Base-by-base conservation (phyloP, 345 rosid species). In the Lenwebbia sp. region DNA sequence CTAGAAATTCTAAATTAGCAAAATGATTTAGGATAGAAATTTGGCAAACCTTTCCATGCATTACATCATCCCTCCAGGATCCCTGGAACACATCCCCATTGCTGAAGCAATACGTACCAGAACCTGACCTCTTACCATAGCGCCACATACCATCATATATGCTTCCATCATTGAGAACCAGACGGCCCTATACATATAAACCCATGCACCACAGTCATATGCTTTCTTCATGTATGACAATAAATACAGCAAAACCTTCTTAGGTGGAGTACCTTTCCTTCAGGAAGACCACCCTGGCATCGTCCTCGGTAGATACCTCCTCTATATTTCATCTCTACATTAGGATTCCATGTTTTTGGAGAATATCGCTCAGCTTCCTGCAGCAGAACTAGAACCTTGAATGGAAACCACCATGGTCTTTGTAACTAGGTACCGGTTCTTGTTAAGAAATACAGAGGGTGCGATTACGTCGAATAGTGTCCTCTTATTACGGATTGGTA, bases 51-150 rank as follows among this genome's bases (percentile, higher is more conserved):
- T 97, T 97, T 88, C 99, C 99, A 90, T 97, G 99, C 93, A 97
- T 95, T 84, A 92, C 82, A 89, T 97, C 99, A 82, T 96, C 99
- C 88, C 99, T 92, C 99, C 99, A 97, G 54, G 96, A 94, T 62
- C 99, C 99, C 90, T 97, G 99, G 91, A 97, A 97, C 54, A 96
- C 96, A 86, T 97, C 99, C 44, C 99, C 99, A 86, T 94, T 96
- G 88, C 94, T 90, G 92, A 95, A 97, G 92, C 93, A 97, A 90
- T 92, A 96, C 22, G 98, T 91, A 87, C 99, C 99, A 5, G 91
- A 93, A 84, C 99, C 99, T 47, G 96, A 97, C 90, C 95, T 92
- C 93, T 94, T 97, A 88, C 99, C 99, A 88, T 91, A 91, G 82
- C 92, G 98, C 99, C 99, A 97, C 94, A 89, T 92, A 41, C 99